A percentile compares a stretch with the other conserved stretches of the same genome.
Evolutionary conservation across 257 asterid species (phyloP).

Genomic region (Petunia secreta): DNA sequence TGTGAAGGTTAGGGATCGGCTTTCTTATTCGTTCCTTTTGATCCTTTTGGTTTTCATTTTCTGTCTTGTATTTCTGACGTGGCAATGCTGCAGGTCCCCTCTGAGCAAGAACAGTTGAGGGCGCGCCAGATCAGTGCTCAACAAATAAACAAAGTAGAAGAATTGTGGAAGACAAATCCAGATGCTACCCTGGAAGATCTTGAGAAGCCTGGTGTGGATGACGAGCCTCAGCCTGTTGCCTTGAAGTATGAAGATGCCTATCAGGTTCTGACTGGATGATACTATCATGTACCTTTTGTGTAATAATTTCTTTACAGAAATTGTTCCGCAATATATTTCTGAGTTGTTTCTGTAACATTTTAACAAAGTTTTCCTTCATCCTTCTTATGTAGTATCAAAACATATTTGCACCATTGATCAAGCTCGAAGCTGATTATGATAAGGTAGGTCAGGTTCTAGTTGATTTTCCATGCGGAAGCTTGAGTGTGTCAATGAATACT

Average conservation of each 20-base stretch:
- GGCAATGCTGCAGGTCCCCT: slow-evolving; percentile 68
- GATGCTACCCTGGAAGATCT: slow-evolving; percentile 98
- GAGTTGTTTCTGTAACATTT: slow-evolving; percentile 3
- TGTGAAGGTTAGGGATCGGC: slow-evolving; percentile 63
- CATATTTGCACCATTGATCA: slow-evolving; percentile 96
- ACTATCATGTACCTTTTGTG: neutral
- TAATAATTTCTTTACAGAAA: neutral
- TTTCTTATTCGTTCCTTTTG: slow-evolving; percentile 1
- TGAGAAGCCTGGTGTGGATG: slow-evolving; percentile 99
- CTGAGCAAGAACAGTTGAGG: slow-evolving; percentile 98
- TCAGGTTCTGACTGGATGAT: slow-evolving; percentile 59
- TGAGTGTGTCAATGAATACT: neutral
- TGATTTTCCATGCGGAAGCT: slow-evolving; percentile 6
- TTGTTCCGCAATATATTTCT: neutral
- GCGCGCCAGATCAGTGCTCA: slow-evolving; percentile 99
- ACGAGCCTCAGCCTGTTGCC: slow-evolving; percentile 94
- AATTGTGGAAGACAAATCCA: slow-evolving; percentile 98
- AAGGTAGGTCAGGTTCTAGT: slow-evolving; percentile 56
- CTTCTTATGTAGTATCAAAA: slow-evolving; percentile 80
- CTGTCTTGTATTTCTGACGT: neutral
- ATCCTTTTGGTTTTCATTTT: neutral
- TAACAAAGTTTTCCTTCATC: neutral
- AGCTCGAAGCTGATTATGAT: slow-evolving; percentile 99
- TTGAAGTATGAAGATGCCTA: slow-evolving; percentile 98
- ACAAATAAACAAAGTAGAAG: slow-evolving; percentile 97